Evolutionary conservation across 495 filamentous ascomycete genomes (phyloP).

Genomic region (Neurospora sp.): DNA sequence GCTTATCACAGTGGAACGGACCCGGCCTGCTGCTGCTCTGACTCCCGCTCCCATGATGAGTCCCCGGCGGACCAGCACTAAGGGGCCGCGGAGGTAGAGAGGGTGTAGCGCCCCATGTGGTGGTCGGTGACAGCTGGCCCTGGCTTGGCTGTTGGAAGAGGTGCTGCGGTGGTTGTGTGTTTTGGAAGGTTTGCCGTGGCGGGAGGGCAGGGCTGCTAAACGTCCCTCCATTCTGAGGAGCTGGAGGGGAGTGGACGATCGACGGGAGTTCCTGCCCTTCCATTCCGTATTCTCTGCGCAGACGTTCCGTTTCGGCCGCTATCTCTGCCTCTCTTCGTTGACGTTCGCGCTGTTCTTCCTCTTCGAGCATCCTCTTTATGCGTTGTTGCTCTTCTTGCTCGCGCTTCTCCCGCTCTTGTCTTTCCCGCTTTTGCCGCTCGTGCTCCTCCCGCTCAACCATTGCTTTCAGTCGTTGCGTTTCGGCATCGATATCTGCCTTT

Average conservation of each 20-base stretch:
- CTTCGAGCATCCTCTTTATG: conserved; percentile 65
- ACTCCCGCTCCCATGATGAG: not conserved
- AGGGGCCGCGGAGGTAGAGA: conserved; percentile 28
- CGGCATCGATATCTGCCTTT: conserved; percentile 50
- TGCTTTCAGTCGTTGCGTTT: conserved; percentile 51
- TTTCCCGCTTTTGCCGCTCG: conserved; percentile 30
- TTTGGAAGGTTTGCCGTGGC: conserved; percentile 1
- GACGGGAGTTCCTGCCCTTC: conserved; percentile 31
- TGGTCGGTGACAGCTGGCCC: not conserved
- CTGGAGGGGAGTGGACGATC: conserved; percentile 11
- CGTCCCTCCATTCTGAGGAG: conserved; percentile 11
- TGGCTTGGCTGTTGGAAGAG: conserved; percentile 8
- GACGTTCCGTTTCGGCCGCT: conserved; percentile 73
- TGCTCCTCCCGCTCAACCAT: conserved; percentile 41
- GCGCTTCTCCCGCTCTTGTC: conserved; percentile 35
- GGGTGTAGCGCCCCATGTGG: conserved; percentile 10
- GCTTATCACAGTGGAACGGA: conserved; percentile 13
- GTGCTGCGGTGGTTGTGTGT: not conserved
- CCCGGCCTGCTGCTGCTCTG: not conserved
- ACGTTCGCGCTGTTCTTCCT: conserved; percentile 56
- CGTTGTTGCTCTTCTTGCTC: conserved; percentile 55
- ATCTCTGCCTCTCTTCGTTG: conserved; percentile 60
- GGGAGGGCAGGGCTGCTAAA: conserved; percentile 1
- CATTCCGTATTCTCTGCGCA: conserved; percentile 62
- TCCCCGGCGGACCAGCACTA: conserved; percentile 27